Conservation (phyloP, 495 filamentous ascomycete genomes). For the Thermothielavioides terrestris region DNA sequence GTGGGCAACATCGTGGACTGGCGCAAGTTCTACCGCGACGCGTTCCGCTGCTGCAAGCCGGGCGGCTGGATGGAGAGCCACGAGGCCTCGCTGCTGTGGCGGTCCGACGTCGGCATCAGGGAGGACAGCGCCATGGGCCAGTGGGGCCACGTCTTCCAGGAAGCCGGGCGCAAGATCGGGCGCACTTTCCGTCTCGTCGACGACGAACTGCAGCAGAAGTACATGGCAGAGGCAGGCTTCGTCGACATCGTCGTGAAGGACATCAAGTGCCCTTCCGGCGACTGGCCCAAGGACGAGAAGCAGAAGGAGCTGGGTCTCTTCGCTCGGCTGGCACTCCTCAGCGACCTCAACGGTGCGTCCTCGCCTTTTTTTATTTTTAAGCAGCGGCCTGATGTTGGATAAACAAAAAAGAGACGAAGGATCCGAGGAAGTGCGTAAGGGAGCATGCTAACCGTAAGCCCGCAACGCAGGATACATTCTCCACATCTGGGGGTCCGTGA, state of each 20-base stretch:
- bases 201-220: conserved; percentile 27
- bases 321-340: neutral
- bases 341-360: conserved; percentile 3
- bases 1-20: conserved; percentile 33
- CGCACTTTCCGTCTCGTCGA: conserved; percentile 33
- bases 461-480: conserved; percentile 1
- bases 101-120: neutral
- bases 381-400: neutral
- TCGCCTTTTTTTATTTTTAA: neutral
- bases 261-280: conserved; percentile 49
- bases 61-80: conserved; percentile 30
- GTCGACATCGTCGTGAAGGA: conserved; percentile 40
- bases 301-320: conserved; percentile 39
- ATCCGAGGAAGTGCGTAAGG: too few species aligned
- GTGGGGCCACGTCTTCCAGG: conserved; percentile 19
- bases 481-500: conserved; percentile 2
- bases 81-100: neutral
- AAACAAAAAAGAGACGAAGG: neutral
- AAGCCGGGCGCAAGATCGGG: conserved; percentile 27
- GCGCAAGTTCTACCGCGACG: conserved; percentile 35
- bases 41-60: conserved; percentile 30
- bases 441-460: neutral
- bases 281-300: conserved; percentile 50
- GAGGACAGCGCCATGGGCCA: neutral
- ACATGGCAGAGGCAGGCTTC: conserved; percentile 49